phyloP scores from a whole-genome alignment of 2,329 filamentous ascomycete species.

The Acrocalymma vagum region DNA sequence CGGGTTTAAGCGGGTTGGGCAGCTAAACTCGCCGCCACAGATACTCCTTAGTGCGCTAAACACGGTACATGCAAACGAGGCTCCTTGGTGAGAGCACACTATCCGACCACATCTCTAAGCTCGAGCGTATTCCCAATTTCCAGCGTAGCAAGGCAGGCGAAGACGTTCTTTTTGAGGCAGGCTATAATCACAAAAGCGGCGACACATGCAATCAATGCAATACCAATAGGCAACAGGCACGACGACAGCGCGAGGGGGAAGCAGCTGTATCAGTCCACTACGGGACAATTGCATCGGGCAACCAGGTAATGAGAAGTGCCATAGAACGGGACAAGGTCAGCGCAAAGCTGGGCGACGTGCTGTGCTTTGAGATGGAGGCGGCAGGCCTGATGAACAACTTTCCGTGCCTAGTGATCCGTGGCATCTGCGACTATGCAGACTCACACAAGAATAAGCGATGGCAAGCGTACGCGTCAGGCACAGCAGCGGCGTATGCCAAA shows the following conservation, averaged over 20 bases:
- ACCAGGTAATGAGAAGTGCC: constrained; percentile 53
- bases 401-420: too few species aligned
- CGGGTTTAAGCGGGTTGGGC: constrained; percentile 17
- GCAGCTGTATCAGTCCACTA: constrained; percentile 43
- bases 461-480: constrained; percentile 5
- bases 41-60: constrained; percentile 14
- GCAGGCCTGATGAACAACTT: too few species aligned
- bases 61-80: constrained; percentile 9
- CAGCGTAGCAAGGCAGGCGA: constrained; percentile 12
- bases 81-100: constrained; percentile 3
- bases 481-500: constrained; percentile 4
- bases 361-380: constrained; percentile 28
- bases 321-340: constrained; percentile 45
- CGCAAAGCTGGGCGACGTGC: constrained; percentile 22
- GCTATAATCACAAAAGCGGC: constrained; percentile 22
- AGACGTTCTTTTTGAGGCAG: constrained; percentile 23
- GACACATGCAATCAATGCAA: constrained; percentile 14
- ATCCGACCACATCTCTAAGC: constrained; percentile 7
- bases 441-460: constrained; percentile 3
- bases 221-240: constrained; percentile 2
- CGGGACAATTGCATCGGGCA: constrained; percentile 51
- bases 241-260: constrained; percentile 9
- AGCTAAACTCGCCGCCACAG: constrained; percentile 11
- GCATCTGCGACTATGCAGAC: too few species aligned
- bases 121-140: constrained; percentile 12